Percentiles rank a stretch among this genome's conserved stretches.
These are phyloP conservation scores for Annulohypoxylon bovei DNA, from an alignment of 495 filamentous ascomycete species.

Conservation along the genomic window DNA sequence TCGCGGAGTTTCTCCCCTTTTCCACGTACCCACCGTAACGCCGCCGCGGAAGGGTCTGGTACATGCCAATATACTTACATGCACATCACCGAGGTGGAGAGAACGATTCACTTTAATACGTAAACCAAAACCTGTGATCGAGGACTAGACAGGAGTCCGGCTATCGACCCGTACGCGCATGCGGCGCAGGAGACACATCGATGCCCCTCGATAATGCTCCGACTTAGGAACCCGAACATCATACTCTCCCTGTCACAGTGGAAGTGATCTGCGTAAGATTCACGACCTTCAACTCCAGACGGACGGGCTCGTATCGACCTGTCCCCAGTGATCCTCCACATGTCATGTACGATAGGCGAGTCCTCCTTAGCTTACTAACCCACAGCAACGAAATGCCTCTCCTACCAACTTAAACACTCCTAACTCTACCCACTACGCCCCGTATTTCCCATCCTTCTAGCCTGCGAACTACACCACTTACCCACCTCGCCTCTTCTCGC, in stretches of 20 bases:
- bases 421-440: neutral
- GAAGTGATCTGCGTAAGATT: neutral
- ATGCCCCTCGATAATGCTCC: neutral
- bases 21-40: neutral
- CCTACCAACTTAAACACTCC: neutral
- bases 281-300: neutral
- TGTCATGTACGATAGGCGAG: neutral
- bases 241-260: neutral
- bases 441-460: neutral
- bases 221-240: neutral
- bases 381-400: neutral
- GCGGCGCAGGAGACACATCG: neutral
- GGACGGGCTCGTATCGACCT: neutral
- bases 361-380: neutral
- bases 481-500: neutral
- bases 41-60: neutral
- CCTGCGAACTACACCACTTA: neutral
- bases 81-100: neutral
- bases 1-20: neutral
- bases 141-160: neutral
- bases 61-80: neutral
- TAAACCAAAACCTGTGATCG: neutral
- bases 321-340: neutral
- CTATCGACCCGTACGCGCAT: neutral
- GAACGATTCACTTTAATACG: neutral